Conservation (phyloP, 306 rosid genomes). For the Pterocarpus santalinus region DNA sequence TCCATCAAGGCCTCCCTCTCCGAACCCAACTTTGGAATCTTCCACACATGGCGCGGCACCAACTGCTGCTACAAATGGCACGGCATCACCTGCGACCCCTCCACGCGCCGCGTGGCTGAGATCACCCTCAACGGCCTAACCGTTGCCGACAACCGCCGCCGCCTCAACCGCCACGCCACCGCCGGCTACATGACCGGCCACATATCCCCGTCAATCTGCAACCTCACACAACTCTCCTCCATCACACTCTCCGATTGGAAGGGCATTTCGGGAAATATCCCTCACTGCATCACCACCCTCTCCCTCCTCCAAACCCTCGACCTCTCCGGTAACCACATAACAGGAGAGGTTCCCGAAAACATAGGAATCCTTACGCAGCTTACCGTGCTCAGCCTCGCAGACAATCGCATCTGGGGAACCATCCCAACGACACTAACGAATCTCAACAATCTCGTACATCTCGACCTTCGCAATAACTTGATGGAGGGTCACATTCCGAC, state of each 20-base stretch:
- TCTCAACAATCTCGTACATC: conserved; percentile 64
- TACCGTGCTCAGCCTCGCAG: conserved; percentile 75
- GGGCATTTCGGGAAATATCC: conserved; percentile 81
- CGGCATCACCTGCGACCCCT: conserved; percentile 77
- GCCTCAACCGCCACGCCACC: conserved; percentile 44
- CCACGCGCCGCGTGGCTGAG: conserved; percentile 63
- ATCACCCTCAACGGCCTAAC: conserved; percentile 67
- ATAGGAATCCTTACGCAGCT: conserved; percentile 71
- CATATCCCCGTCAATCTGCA: conserved; percentile 76
- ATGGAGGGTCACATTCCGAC: conserved; percentile 67
- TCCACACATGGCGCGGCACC: conserved; percentile 82
- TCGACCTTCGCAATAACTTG: conserved; percentile 84
- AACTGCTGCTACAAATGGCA: conserved; percentile 85
- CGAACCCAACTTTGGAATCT: conserved; percentile 68
- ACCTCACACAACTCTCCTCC: conserved; percentile 70
- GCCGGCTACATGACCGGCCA: conserved; percentile 71
- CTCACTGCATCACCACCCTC: conserved; percentile 63
- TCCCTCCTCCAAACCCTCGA: conserved; percentile 69
- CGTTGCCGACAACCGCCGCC: conserved; percentile 61
- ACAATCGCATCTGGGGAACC: conserved; percentile 70
- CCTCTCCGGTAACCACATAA: conserved; percentile 71
- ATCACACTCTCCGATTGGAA: conserved; percentile 83
- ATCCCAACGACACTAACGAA: conserved; percentile 63
- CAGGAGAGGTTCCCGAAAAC: conserved; percentile 63
- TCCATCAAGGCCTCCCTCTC: conserved; percentile 68